Base-by-base conservation (phyloP, 352 stramenopile genomes). In the Pythium brachiatum region DNA sequence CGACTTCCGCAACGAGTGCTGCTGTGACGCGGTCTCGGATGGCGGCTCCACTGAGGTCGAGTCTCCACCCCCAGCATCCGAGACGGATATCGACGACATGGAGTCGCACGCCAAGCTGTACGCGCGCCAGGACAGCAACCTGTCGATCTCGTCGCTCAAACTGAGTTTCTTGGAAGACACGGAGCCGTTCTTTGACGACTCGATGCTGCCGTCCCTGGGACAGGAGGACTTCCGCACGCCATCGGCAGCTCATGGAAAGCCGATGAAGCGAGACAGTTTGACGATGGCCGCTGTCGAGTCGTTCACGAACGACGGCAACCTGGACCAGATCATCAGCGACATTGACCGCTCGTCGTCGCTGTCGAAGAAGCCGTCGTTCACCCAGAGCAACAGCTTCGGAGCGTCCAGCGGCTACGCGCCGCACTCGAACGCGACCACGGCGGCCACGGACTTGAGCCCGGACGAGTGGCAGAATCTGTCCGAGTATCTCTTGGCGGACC, bases 251-350 rank as follows among this genome's bases (percentile, higher is more conserved):
- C 41, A 52, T 26, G 68, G 9, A 48, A 71, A 48, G 16, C 70
- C 36, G 29, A 64, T 79, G 51, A 89, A 85, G 62, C 70, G 73
- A 16, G 81, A 91, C 58, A 91, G 78, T 58, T 67, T 91, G n/a
- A 79, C 83, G 5, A 79, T 93, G 48, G 77, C 76, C 5, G 77
- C 81, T 2, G 72, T 88, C 27, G 83, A 90, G 53, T 90, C 79
- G 31, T 93, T 93, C 32, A 84, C 79, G 27, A 78, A 87, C 48
- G 78, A 88, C 55, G 78, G 79, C 60, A 90, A 89, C 60, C 31
- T 93, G 50, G 81, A 91, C 60, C 72, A 82, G 57, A 90, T 93
- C 48, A 90, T 93, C 44, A 79, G 83, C 31, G 81, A 90, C 34
- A 90, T 91, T 39, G 74, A 87, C 57, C 76, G 75, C 15, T 70